phyloP scores from a whole-genome alignment of 192 early-diverging fungal species.

The Umbelopsis sp. region DNA sequence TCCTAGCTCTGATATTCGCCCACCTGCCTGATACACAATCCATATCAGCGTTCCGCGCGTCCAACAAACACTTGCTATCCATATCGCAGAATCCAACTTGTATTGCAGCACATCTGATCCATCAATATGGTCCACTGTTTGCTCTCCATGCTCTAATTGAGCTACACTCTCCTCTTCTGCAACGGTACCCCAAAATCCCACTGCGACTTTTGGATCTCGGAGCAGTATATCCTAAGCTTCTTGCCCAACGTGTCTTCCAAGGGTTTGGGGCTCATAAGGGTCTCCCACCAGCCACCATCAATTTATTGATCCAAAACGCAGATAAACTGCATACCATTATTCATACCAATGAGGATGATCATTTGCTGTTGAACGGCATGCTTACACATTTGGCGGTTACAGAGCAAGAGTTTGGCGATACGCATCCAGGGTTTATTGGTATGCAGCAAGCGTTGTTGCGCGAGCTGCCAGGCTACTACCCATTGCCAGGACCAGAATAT shows the following conservation, averaged over 20 bases:
- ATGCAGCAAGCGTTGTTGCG: conserved; percentile 19
- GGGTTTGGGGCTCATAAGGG: conserved; percentile 10
- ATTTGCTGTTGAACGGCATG: conserved; percentile 16
- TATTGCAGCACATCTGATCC: conserved; percentile 16
- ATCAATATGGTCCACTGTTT: conserved; percentile 7
- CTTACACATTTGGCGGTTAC: conserved; percentile 10
- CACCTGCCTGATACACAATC: conserved; percentile 12
- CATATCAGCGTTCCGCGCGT: neutral
- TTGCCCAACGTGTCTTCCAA: neutral
- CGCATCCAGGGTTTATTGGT: conserved; percentile 15
- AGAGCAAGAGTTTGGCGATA: conserved; percentile 17
- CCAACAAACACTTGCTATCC: neutral
- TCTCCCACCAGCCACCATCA: neutral
- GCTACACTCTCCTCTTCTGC: neutral
- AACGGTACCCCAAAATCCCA: conserved; percentile 4
- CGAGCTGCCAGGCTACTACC: conserved; percentile 4
- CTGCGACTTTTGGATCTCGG: neutral
- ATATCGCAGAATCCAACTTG: conserved; percentile 13
- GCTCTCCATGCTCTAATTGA: conserved; percentile 6
- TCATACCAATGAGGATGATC: conserved; percentile 4
- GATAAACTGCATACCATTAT: neutral
- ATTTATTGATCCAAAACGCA: neutral
- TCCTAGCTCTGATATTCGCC: neutral
- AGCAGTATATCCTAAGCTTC: neutral
- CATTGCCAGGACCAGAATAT: neutral